Evolutionary conservation across 2,329 filamentous ascomycete genomes (phyloP).

Genomic region (Xylariales sp.): DNA sequence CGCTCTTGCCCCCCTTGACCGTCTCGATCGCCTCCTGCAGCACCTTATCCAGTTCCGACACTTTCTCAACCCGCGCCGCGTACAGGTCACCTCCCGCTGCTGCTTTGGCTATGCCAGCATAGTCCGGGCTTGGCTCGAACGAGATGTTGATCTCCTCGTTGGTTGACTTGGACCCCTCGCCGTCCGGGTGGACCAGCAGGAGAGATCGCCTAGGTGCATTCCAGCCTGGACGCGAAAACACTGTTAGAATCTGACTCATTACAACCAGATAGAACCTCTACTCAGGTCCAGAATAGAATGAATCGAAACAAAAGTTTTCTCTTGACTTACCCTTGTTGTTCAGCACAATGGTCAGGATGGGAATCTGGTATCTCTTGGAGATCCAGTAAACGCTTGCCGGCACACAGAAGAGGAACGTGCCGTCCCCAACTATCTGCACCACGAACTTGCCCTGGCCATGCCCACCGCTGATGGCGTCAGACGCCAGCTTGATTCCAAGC

Average conservation of each 20-base stretch:
- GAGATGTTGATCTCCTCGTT: slow-evolving; percentile 61
- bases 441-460: slow-evolving; percentile 46
- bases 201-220: slow-evolving; percentile 55
- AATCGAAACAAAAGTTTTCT: no score
- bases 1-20: slow-evolving; percentile 45
- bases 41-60: slow-evolving; percentile 40
- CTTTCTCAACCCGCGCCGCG: slow-evolving; percentile 42
- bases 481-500: slow-evolving; percentile 45
- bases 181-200: slow-evolving; percentile 54
- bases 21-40: slow-evolving; percentile 45
- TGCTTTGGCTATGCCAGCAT: slow-evolving; percentile 56
- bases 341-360: slow-evolving; percentile 49
- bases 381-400: slow-evolving; percentile 55
- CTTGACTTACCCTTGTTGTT: slow-evolving; percentile 52
- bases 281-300: no score
- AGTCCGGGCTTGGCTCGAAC: slow-evolving; percentile 54
- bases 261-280: no score
- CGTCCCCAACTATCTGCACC: slow-evolving; percentile 52
- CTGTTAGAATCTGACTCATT: not conserved
- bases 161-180: slow-evolving; percentile 47
- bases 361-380: slow-evolving; percentile 47
- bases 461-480: slow-evolving; percentile 32
- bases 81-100: slow-evolving; percentile 51
- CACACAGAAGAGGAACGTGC: slow-evolving; percentile 51
- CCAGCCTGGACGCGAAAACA: slow-evolving; percentile 46